A percentile compares a stretch with the other conserved stretches of the same genome.
These are phyloP conservation scores for Rhypophila decipiens DNA, from an alignment of 495 filamentous ascomycete species.

Conservation along the genomic window DNA sequence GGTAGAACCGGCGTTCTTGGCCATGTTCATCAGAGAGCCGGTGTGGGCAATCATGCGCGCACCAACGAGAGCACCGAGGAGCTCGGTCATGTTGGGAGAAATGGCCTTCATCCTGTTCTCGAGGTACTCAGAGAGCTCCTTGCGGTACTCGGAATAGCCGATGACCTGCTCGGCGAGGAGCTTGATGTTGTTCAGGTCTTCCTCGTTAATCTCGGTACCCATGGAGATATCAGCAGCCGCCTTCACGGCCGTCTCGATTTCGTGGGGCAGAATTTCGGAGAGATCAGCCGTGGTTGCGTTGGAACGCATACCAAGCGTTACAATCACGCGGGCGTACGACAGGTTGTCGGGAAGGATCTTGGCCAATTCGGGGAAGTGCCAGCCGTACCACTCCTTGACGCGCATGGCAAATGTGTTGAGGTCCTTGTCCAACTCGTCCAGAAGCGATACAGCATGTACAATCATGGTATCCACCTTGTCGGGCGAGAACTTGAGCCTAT, in stretches of 20 bases:
- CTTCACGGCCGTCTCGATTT: conserved; percentile 90
- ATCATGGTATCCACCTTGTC: conserved; percentile 99
- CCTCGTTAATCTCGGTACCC: conserved; percentile 89
- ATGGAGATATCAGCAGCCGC: conserved; percentile 92
- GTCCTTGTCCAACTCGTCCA: conserved; percentile 98
- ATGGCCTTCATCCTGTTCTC: conserved; percentile 93
- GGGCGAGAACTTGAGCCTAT: conserved; percentile 97
- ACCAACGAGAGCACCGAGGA: conserved; percentile 91
- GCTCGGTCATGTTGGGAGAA: conserved; percentile 88
- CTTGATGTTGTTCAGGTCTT: conserved; percentile 87
- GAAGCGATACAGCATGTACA: conserved; percentile 86
- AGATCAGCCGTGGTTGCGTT: conserved; percentile 73
- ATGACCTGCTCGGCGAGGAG: conserved; percentile 90
- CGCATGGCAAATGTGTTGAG: conserved; percentile 98
- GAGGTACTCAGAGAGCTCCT: conserved; percentile 81
- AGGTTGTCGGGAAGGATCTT: conserved; percentile 97
- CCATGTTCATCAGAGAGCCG: conserved; percentile 89
- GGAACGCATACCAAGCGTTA: conserved; percentile 79
- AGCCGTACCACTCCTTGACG: conserved; percentile 99
- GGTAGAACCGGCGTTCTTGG: conserved; percentile 93
- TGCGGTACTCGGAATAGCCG: conserved; percentile 80
- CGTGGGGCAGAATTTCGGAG: conserved; percentile 88
- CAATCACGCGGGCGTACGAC: conserved; percentile 81
- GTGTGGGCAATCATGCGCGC: conserved; percentile 94
- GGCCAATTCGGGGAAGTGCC: conserved; percentile 98